Base-by-base conservation (phyloP, 2,329 filamentous ascomycete species). In the Thielaviopsis ethacetica region DNA sequence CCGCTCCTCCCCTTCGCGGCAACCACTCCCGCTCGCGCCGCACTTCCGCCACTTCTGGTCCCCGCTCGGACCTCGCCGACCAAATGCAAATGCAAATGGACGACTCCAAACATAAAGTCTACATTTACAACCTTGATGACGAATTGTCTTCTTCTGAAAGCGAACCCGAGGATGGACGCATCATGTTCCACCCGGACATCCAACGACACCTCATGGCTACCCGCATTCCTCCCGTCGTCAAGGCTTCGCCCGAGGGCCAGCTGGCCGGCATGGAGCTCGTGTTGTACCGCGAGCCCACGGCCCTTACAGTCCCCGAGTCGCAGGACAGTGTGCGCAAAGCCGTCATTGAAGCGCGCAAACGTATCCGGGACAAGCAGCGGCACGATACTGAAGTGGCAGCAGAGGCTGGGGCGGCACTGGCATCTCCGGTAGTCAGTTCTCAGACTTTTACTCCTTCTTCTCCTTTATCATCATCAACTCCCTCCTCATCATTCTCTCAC, bases 1-100 rank as follows among this genome's bases (percentile, higher is more conserved):
- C 63, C 63, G 59, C 67, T 60, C 56, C 62, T 60, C 19, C 65
- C 57, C 5, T n/a, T 34, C 30, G 10, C 30, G 10, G 10, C 10
- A 34, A 53, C 66, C 63, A 58, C 63, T 56, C 57, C 62, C 61
- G 55, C 59, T 41, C 51, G 27, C 27, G 24, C 51, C 53, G 9
- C 38, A 22, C 21, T 19, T 38, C 58, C 9, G 51, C 58, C 9
- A 50, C 51, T 27, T 53, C 47, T 51, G 59, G 49, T 54, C 61
- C 52, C 50, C 61, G 62, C 56, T 55, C 63, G 52, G 59, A 64
- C 54, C 63, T 62, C 57, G 57, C 64, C 54, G 67, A 68, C 21
- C 73, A 80, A 63, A 96, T 97, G 91, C 73, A 80, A 63, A 96
- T 97, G 91, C 79, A 86, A 60, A 69, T 97, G 62, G 91, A 97